phyloP scores from a whole-genome alignment of 768 basidiomycete species.

The Exsudoporus frostii region DNA sequence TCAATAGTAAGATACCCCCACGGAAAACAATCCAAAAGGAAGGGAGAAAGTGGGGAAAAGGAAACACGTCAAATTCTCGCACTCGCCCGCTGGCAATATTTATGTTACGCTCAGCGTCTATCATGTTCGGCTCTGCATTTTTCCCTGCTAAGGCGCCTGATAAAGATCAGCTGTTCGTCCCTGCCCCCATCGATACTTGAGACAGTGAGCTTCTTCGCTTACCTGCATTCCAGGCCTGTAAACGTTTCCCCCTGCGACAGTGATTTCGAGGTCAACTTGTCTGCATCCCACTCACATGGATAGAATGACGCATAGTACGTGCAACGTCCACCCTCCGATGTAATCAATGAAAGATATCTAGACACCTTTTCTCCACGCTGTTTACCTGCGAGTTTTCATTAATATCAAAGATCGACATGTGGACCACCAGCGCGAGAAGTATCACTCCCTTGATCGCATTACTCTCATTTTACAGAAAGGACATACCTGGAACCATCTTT shows the following conservation, averaged over 20 bases:
- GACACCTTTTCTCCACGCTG: not conserved
- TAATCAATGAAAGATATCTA: not conserved
- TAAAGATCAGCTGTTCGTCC: not conserved
- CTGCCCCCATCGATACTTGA: not conserved
- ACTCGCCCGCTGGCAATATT: not conserved
- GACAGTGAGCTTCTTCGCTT: slow-evolving; percentile 9
- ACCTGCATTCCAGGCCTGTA: not conserved
- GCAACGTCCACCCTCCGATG: not conserved
- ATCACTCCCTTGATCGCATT: not conserved
- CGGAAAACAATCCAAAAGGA: too few species aligned
- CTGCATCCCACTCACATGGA: not conserved
- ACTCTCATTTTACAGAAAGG: not conserved
- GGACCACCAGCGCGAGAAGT: not conserved
- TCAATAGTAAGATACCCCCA: not conserved
- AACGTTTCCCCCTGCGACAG: not conserved
- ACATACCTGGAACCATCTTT: not conserved
- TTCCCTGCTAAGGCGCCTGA: not conserved
- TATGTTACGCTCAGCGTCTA: not conserved
- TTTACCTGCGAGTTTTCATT: not conserved
- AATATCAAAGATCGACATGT: not conserved
- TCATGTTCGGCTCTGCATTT: not conserved
- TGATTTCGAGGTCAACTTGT: not conserved
- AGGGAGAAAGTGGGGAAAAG: not conserved
- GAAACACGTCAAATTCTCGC: not conserved
- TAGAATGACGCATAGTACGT: not conserved